Percentiles rank a stretch among this genome's conserved stretches.
Conservation (phyloP, 140 eudicot species). For the Stevia rebaudiana region DNA sequence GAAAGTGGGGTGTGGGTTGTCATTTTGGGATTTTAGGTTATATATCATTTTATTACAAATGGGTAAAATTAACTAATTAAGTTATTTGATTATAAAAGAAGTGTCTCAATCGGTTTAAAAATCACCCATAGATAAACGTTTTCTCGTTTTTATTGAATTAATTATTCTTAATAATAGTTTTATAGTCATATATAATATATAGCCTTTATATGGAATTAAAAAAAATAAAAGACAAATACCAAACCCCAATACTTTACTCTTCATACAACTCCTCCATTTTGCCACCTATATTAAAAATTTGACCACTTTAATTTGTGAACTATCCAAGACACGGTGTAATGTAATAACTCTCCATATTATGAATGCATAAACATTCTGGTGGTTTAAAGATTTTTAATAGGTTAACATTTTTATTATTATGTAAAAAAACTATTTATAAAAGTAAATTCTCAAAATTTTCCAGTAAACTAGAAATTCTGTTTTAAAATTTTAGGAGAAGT, state of each 20-base stretch:
- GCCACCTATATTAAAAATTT: background rate
- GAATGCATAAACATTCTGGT: no score
- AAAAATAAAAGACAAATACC: background rate
- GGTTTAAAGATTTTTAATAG: no score
- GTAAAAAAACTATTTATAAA: no score
- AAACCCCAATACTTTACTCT: background rate
- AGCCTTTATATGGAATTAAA: background rate
- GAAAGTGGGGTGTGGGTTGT: background rate
- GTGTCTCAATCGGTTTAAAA: background rate
- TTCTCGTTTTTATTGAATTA: background rate
- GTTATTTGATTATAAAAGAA: no score
- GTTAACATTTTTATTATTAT: no score
- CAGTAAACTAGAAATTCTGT: no score
- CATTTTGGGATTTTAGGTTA: background rate
- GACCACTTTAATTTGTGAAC: background rate
- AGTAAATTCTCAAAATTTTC: no score
- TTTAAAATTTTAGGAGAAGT: no score
- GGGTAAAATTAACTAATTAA: background rate
- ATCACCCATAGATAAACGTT: background rate
- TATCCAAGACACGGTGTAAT: background rate
- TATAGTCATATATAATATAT: background rate
- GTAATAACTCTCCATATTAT: background rate
- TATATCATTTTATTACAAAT: background rate
- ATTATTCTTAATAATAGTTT: background rate
- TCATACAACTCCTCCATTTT: background rate